Conservation (phyloP, 805 yeast genomes). For the Saccharomycopsis oosterbeekiorum region DNA sequence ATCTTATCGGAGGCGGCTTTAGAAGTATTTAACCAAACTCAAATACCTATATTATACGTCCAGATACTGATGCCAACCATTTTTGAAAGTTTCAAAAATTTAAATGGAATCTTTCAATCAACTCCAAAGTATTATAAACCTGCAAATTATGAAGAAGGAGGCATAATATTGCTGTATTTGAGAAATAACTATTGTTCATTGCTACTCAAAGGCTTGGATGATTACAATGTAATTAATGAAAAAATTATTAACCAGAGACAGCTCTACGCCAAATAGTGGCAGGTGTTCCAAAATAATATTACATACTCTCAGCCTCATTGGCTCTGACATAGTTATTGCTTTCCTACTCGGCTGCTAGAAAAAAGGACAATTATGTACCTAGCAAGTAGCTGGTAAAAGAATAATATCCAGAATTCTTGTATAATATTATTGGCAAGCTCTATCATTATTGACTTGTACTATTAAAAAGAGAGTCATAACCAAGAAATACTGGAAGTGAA, state of each 20-base stretch:
- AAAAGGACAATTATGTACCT: too few relatives aligned
- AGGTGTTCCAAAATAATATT: background rate
- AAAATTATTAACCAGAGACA: constrained; percentile 5
- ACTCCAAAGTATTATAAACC: background rate
- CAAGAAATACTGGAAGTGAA: too few relatives aligned
- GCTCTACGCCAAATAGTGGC: background rate
- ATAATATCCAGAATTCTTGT: too few relatives aligned
- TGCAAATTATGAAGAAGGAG: constrained; percentile 6
- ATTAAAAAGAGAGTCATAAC: too few relatives aligned
- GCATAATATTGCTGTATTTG: constrained; percentile 10
- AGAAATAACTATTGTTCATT: constrained; percentile 8
- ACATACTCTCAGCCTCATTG: too few relatives aligned
- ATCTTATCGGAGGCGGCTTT: constrained; percentile 10
- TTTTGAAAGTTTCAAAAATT: background rate
- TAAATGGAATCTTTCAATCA: background rate
- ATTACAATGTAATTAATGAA: constrained; percentile 5
- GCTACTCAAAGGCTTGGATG: constrained; percentile 8
- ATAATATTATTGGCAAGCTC: too few relatives aligned
- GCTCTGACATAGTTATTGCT: too few relatives aligned
- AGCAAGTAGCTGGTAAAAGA: too few relatives aligned
- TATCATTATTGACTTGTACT: too few relatives aligned
- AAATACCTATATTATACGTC: constrained; percentile 5
- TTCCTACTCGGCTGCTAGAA: too few relatives aligned
- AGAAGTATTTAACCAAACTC: constrained; percentile 5
- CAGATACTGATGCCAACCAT: constrained; percentile 4